Evolutionary conservation across 2,329 filamentous ascomycete species (phyloP).

Genomic region (Orbilia ellipsospora): DNA sequence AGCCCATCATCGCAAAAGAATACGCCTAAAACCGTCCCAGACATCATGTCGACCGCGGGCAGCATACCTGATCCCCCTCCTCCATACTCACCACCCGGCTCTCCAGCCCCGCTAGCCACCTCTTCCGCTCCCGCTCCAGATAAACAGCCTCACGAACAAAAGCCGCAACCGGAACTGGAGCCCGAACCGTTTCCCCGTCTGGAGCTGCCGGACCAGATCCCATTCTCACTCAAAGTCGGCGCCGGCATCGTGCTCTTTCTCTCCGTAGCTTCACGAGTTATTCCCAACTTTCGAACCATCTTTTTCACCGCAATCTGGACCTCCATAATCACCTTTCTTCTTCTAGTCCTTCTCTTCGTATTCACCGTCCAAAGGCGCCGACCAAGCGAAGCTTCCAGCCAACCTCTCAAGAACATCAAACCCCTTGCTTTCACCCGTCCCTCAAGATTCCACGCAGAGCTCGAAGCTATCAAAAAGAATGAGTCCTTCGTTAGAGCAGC

Average conservation of each 20-base stretch:
- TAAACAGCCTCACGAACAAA: slow-evolving; percentile 15
- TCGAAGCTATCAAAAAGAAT: slow-evolving; percentile 54
- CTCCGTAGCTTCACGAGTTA: slow-evolving; percentile 47
- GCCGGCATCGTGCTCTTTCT: slow-evolving; percentile 53
- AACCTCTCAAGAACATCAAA: slow-evolving; percentile 56
- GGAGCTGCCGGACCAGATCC: slow-evolving; percentile 48
- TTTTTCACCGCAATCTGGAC: slow-evolving; percentile 54
- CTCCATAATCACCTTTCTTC: slow-evolving; percentile 43
- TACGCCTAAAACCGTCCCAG: slow-evolving; percentile 44
- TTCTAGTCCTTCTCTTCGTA: slow-evolving; percentile 18
- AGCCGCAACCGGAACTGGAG: slow-evolving; percentile 17
- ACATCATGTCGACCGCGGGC: slow-evolving; percentile 52
- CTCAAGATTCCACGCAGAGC: slow-evolving; percentile 53
- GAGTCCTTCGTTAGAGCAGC: slow-evolving; percentile 62
- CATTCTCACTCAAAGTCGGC: slow-evolving; percentile 47
- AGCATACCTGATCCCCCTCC: slow-evolving; percentile 55
- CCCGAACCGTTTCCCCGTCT: slow-evolving; percentile 30
- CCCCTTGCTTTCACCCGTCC: slow-evolving; percentile 57
- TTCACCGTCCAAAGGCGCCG: slow-evolving; percentile 35
- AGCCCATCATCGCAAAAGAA: slow-evolving; percentile 36
- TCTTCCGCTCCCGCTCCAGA: slow-evolving; percentile 9
- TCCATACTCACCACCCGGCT: slow-evolving; percentile 51
- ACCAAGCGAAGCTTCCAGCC: slow-evolving; percentile 44
- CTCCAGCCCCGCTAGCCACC: slow-evolving; percentile 29
- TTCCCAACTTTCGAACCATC: slow-evolving; percentile 52